A percentile compares a stretch with the other conserved stretches of the same genome.
Conservation (phyloP, 306 rosid genomes). For the Prinsepia uniflora region DNA sequence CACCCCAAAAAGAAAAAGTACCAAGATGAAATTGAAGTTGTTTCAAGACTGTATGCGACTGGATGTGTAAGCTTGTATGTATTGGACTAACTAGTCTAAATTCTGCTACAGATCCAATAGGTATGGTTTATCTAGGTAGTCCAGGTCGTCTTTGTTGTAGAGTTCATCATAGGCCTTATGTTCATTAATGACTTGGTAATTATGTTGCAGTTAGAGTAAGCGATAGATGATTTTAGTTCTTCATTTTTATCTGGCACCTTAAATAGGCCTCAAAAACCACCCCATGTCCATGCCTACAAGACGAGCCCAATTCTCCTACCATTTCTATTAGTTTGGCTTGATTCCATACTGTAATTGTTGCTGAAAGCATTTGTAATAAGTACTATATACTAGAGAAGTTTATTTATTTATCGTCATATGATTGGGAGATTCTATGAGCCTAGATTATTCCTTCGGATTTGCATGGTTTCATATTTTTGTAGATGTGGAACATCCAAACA, state of each 20-base stretch:
- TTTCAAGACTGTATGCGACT: background rate
- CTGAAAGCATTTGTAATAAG: background rate
- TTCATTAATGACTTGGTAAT: background rate
- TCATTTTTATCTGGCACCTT: background rate
- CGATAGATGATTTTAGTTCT: background rate
- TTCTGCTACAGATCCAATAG: background rate
- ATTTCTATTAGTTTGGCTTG: background rate
- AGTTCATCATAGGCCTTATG: background rate
- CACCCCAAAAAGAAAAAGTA: too few relatives aligned
- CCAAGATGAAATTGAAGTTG: background rate
- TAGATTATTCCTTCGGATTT: background rate
- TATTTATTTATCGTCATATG: background rate
- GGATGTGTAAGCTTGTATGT: background rate
- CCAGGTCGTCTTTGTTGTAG: background rate
- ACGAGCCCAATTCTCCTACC: too few relatives aligned
- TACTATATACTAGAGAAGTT: background rate
- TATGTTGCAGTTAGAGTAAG: background rate
- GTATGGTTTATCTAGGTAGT: background rate
- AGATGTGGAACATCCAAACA: background rate
- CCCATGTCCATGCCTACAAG: background rate
- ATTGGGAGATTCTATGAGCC: background rate
- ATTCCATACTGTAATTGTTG: background rate
- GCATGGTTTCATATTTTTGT: background rate
- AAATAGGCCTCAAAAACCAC: background rate
- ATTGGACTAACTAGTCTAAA: background rate